Evolutionary conservation across 139 green algal species (phyloP), one percentile per base, ranked within the genome.

Genomic region (Picochlorum sp.): DNA sequence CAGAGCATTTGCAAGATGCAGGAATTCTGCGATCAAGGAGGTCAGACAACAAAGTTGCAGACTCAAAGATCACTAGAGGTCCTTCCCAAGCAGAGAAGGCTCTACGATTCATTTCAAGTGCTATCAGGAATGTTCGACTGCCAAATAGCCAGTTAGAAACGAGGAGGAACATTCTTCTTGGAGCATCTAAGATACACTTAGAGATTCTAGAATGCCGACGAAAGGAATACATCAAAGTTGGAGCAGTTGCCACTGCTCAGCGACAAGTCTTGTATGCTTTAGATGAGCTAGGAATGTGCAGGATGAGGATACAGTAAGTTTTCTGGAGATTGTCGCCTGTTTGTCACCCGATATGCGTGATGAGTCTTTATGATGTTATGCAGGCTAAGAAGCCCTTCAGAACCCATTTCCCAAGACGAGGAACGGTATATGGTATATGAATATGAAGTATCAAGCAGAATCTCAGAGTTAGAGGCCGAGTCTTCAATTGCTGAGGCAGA

Each of bases 241-340:
- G 79, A 1, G 59, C 68, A 4, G 26, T 81, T 18, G 43, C 41
- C 5, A 56, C 79, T 24, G 69, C 79, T 3, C 86, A 94, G 73
- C 75, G 86, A 25, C 44, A 49, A 26, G 33, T 81, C 50, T 77
- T 96, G 69, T 84, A 90, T 47, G 84, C 83, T 5, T 73, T 81
- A 20, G 89, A 96, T 51, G 89, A 96, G 76, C 77, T 96, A 58
- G 69, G 66, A 10, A 93, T 94, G 89, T 65, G 60, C 7, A 70
- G 59, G n/a, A 77, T 79, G 67, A 68, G 85, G 16, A 81, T 94
- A n/a, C n/a, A n/a, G n/a, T n/a, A n/a, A n/a, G n/a, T n/a, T n/a
- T n/a, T n/a, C n/a, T n/a, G n/a, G n/a, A n/a, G n/a, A n/a, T n/a
- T n/a, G n/a, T n/a, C n/a, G n/a, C n/a, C n/a, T n/a, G n/a, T n/a